These are phyloP conservation scores for Cercospora janseana DNA, from an alignment of 2,329 filamentous ascomycete genomes.

Conservation along the genomic window DNA sequence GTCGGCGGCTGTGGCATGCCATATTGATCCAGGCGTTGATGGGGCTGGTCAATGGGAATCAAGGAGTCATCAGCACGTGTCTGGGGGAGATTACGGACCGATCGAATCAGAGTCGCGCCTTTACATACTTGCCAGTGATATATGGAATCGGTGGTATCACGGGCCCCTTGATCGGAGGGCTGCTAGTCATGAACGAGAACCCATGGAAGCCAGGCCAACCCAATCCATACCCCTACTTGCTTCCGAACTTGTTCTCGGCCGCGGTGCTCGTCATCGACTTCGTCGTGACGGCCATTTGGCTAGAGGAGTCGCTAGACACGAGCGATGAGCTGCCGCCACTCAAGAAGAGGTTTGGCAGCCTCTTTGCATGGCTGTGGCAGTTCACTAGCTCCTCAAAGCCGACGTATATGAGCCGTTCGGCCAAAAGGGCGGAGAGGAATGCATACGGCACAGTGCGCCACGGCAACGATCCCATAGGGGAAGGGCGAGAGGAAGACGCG, in stretches of 20 bases:
- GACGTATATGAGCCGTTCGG: conserved; percentile 54
- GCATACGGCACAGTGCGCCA: conserved; percentile 15
- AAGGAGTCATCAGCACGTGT: conserved; percentile 88
- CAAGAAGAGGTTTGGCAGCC: conserved; percentile 55
- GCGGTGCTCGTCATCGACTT: conserved; percentile 70
- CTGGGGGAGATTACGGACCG: conserved; percentile 92
- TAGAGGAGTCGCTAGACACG: conserved; percentile 81
- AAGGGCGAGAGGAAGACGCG: conserved; percentile 26
- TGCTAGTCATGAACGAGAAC: conserved; percentile 67
- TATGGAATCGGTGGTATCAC: conserved; percentile 94
- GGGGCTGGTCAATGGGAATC: conserved; percentile 93
- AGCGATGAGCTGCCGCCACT: conserved; percentile 61
- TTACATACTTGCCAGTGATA: conserved; percentile 92
- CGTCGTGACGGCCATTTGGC: conserved; percentile 70
- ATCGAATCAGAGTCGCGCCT: conserved; percentile 89
- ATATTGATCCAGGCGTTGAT: conserved; percentile 82
- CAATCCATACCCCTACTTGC: conserved; percentile 74
- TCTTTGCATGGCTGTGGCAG: conserved; percentile 70
- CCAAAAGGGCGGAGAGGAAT: conserved; percentile 19
- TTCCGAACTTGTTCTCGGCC: conserved; percentile 78
- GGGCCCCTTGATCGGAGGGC: conserved; percentile 83
- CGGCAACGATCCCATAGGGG: conserved; percentile 17
- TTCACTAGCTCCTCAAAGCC: conserved; percentile 60
- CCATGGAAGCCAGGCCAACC: conserved; percentile 53
- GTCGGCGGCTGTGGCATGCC: conserved; percentile 76